These are phyloP conservation scores for Auricularia cornea DNA, from an alignment of 768 basidiomycete species.

Conservation along the genomic window DNA sequence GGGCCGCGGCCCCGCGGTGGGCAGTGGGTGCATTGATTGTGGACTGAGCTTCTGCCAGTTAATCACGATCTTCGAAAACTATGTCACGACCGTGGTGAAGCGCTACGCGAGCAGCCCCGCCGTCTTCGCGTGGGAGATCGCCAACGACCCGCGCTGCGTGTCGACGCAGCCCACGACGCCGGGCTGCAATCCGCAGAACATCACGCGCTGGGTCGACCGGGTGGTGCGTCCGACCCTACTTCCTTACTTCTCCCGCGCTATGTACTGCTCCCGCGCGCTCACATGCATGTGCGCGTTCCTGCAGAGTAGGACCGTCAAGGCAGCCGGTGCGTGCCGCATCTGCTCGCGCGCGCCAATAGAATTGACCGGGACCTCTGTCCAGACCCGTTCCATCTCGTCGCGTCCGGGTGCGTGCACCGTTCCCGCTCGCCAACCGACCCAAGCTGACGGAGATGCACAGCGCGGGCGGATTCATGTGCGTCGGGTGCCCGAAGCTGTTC, in stretches of 20 bases:
- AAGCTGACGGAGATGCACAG: conserved; percentile 19
- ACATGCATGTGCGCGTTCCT: not conserved
- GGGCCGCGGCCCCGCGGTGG: no score
- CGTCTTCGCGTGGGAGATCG: conserved; percentile 55
- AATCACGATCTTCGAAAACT: conserved; percentile 47
- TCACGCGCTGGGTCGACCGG: conserved; percentile 43
- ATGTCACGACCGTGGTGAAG: conserved; percentile 43
- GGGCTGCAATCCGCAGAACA: conserved; percentile 21
- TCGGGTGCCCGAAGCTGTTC: conserved; percentile 47
- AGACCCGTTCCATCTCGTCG: conserved; percentile 58
- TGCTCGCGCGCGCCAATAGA: not conserved
- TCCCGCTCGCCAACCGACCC: not conserved
- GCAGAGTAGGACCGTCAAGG: not conserved
- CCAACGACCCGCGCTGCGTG: conserved; percentile 53
- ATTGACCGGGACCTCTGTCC: conserved; percentile 10
- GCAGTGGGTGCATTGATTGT: no score
- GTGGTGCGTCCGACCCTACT: not conserved
- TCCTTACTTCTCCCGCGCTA: no score
- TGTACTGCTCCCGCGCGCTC: not conserved
- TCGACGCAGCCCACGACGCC: conserved; percentile 1
- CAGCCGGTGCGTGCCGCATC: not conserved
- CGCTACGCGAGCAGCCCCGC: conserved; percentile 47
- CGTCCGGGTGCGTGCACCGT: conserved; percentile 42
- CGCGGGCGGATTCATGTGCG: conserved; percentile 50
- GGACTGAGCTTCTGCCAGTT: conserved; percentile 18